phyloP scores from a whole-genome alignment of 176 grass and related monocot species.

The Musa schizocarpa region DNA sequence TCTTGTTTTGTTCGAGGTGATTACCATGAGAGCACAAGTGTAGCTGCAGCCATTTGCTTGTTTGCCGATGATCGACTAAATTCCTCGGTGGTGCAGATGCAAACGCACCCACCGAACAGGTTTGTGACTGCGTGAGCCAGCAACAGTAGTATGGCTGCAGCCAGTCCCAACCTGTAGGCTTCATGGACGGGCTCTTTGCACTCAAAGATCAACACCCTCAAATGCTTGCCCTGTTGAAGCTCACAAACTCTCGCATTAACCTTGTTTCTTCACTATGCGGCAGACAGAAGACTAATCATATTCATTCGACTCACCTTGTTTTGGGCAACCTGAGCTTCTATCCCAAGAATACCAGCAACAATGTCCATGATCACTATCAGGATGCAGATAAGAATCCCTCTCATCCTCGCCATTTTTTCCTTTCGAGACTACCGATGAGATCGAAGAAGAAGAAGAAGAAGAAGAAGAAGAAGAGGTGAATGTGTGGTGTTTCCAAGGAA shows the following conservation, averaged over 20 bases:
- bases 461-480: neutral
- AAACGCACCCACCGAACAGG: slow-evolving; percentile 67
- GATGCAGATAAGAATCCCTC: slow-evolving; percentile 49
- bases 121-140: slow-evolving; percentile 60
- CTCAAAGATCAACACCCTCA: slow-evolving; percentile 72
- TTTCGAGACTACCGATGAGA: slow-evolving; percentile 13
- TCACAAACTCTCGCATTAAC: no score
- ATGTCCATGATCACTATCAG: slow-evolving; percentile 67
- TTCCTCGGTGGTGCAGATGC: slow-evolving; percentile 68
- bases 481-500: no score
- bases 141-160: slow-evolving; percentile 60
- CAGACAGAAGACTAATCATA: neutral
- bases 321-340: slow-evolving; percentile 71
- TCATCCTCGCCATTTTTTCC: slow-evolving; percentile 34
- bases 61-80: slow-evolving; percentile 62
- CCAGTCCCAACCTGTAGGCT: slow-evolving; percentile 77
- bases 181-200: slow-evolving; percentile 62
- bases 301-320: slow-evolving; percentile 46
- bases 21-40: slow-evolving; percentile 80
- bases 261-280: no score
- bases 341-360: slow-evolving; percentile 81
- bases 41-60: slow-evolving; percentile 53
- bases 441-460: neutral
- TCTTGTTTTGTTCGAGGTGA: neutral
- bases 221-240: slow-evolving; percentile 34